Evolutionary conservation across 2,329 filamentous ascomycete genomes (phyloP), one percentile per base, ranked within the genome.

Genomic region (Fusarium incarnatum): DNA sequence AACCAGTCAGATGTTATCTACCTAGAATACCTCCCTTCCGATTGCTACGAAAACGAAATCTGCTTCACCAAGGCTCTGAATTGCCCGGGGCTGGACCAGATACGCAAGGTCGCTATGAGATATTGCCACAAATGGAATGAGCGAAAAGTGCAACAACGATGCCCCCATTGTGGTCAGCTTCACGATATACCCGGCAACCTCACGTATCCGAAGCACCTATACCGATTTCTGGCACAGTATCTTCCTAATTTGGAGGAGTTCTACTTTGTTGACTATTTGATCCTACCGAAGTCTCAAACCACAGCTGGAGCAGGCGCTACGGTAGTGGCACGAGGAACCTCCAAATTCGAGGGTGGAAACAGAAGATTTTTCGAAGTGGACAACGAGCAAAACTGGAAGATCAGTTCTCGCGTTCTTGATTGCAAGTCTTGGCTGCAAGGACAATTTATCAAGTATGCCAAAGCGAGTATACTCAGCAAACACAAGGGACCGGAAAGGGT

Each of bases 221-320:
- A 83, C 68, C 81, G 83, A 50, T 83, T 85, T 32, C 74, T 83
- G 9, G 78, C 81, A 4, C 74, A 82, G 12, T 79, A 82, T 64
- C 73, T 82, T 16, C 80, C 80, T 3, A 82, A 80, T 16, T 74
- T 85, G 8, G 79, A 83, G 59, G 75, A 79, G 3, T 83, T 85
- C 45, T 84, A 82, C 62, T 81, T 85, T 47, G 73, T 85, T 23
- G 83, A 85, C 65, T 83, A 82, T 54, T 74, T 82, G 8, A 79
- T 82, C 6, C 64, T 82, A 12, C 78, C 78, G 9, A 79, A 77
- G 49, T 18, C 49, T 6, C 20, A 32, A 13, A 32, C 30, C 15
- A 13, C 20, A 41, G 28, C n/a, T 9, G 16, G 11, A 6, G n/a
- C 27, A 28, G 56, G 53, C 22, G 16, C 20, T n/a, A 10, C 41